Evolutionary conservation across 2,329 filamentous ascomycete species (phyloP).

Genomic region (Fusarium miscanthi): DNA sequence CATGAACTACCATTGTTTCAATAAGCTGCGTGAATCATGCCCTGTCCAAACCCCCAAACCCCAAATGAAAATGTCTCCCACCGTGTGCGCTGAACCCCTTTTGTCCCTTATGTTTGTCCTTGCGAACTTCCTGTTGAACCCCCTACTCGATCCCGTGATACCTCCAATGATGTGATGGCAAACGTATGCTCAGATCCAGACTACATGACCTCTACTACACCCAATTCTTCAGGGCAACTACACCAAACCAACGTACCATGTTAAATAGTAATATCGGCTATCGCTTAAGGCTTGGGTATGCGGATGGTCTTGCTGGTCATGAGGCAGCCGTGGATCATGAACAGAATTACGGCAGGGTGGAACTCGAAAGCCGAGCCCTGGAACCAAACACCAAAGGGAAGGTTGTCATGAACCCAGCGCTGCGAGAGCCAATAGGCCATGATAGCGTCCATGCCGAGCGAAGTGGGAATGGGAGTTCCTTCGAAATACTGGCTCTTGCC

Average conservation of each 20-base stretch:
- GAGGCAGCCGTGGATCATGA: slow-evolving; percentile 87
- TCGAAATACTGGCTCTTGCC: slow-evolving; percentile 98
- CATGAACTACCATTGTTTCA: slow-evolving; percentile 43
- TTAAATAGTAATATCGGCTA: slow-evolving; percentile 24
- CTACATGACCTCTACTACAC: slow-evolving; percentile 3
- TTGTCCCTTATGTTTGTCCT: slow-evolving; percentile 3
- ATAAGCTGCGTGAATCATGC: slow-evolving; percentile 43
- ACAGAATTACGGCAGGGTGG: slow-evolving; percentile 84
- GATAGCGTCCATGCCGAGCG: slow-evolving; percentile 79
- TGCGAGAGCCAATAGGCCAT: slow-evolving; percentile 92
- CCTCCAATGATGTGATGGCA: not conserved
- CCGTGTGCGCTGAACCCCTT: slow-evolving; percentile 5
- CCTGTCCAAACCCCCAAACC: slow-evolving; percentile 30
- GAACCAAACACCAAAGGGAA: slow-evolving; percentile 80
- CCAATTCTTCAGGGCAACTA: not conserved
- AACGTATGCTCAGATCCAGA: not conserved
- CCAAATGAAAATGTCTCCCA: slow-evolving; percentile 14
- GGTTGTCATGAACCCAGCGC: slow-evolving; percentile 79
- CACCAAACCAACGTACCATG: slow-evolving; percentile 19
- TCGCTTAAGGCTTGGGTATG: slow-evolving; percentile 82
- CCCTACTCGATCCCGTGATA: not conserved
- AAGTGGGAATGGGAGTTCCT: slow-evolving; percentile 95
- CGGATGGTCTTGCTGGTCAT: slow-evolving; percentile 97
- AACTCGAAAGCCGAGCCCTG: slow-evolving; percentile 79
- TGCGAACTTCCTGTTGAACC: not conserved